phyloP scores from a whole-genome alignment of 768 basidiomycete genomes.

The Hypholoma fasciculare region DNA sequence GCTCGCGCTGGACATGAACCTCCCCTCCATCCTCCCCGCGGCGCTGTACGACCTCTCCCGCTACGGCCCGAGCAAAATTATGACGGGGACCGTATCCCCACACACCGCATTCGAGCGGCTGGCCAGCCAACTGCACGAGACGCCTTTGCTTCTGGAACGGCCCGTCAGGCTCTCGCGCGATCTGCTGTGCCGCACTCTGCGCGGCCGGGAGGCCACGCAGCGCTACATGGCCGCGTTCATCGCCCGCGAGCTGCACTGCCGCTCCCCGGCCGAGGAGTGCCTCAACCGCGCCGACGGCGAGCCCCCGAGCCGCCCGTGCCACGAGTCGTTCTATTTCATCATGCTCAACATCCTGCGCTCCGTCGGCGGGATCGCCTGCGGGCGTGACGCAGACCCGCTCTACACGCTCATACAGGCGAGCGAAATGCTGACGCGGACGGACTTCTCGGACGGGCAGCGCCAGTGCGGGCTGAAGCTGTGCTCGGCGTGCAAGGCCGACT shows the following conservation, averaged over 20 bases:
- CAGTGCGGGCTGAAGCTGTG: slow-evolving; percentile 41
- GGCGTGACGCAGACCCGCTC: slow-evolving; percentile 74
- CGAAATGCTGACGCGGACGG: slow-evolving; percentile 71
- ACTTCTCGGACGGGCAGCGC: slow-evolving; percentile 67
- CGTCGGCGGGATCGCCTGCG: slow-evolving; percentile 69
- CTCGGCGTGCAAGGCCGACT: slow-evolving; percentile 36
- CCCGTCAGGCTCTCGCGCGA: slow-evolving; percentile 34
- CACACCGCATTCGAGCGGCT: slow-evolving; percentile 29
- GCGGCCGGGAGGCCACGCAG: slow-evolving; percentile 67
- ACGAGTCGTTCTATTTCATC: slow-evolving; percentile 75
- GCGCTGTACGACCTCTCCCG: slow-evolving; percentile 77
- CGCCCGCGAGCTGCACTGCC: slow-evolving; percentile 49
- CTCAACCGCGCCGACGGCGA: slow-evolving; percentile 35
- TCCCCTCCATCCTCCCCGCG: slow-evolving; percentile 59
- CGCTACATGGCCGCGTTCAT: slow-evolving; percentile 64
- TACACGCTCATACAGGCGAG: slow-evolving; percentile 66
- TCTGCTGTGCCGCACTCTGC: slow-evolving; percentile 44
- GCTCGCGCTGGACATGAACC: slow-evolving; percentile 63
- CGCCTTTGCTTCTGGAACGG: slow-evolving; percentile 15
- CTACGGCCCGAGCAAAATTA: slow-evolving; percentile 70
- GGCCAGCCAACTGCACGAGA: slow-evolving; percentile 14
- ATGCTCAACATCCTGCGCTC: slow-evolving; percentile 71
- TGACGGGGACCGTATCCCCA: slow-evolving; percentile 46
- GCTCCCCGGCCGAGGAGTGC: slow-evolving; percentile 50
- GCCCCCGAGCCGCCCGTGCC: slow-evolving; percentile 42